Conservation (phyloP, 139 green algal genomes). For the Chlamydomonas applanata region DNA sequence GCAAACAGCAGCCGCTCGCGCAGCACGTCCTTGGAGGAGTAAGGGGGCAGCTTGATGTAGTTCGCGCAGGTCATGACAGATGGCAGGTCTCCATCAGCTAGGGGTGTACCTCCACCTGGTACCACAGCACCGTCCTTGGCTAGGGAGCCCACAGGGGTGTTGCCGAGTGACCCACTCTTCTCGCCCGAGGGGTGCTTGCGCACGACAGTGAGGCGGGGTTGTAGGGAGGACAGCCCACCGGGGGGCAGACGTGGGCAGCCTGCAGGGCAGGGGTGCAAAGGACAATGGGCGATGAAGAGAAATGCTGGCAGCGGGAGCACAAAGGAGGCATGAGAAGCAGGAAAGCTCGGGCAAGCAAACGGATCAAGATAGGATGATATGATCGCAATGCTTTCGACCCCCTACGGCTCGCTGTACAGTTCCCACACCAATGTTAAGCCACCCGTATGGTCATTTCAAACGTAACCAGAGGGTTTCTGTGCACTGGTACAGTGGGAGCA, state of each 20-base stretch:
- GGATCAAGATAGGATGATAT: too few species aligned
- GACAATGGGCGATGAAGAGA: too few species aligned
- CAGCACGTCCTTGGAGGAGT: constrained; percentile 87
- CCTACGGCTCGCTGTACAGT: too few species aligned
- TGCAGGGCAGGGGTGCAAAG: background rate
- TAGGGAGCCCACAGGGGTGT: constrained; percentile 19
- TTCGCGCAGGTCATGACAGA: constrained; percentile 99
- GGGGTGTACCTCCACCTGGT: constrained; percentile 1
- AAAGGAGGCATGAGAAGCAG: too few species aligned
- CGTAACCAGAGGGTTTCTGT: too few species aligned
- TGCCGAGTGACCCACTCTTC: background rate
- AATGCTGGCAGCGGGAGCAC: too few species aligned
- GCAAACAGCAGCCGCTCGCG: constrained; percentile 83
- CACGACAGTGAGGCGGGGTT: constrained; percentile 94
- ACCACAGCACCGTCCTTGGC: background rate
- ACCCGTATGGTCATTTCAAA: too few species aligned
- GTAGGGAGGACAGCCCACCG: constrained; percentile 85
- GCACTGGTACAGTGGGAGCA: too few species aligned
- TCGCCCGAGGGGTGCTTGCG: constrained; percentile 73
- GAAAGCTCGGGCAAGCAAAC: too few species aligned
- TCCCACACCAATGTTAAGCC: too few species aligned
- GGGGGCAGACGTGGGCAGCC: constrained; percentile 88
- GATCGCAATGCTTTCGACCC: too few species aligned
- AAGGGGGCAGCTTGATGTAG: constrained; percentile 99
- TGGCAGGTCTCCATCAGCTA: constrained; percentile 85